Base-by-base conservation (phyloP, 208 protist species). In the Acanthamoeba sp. region DNA sequence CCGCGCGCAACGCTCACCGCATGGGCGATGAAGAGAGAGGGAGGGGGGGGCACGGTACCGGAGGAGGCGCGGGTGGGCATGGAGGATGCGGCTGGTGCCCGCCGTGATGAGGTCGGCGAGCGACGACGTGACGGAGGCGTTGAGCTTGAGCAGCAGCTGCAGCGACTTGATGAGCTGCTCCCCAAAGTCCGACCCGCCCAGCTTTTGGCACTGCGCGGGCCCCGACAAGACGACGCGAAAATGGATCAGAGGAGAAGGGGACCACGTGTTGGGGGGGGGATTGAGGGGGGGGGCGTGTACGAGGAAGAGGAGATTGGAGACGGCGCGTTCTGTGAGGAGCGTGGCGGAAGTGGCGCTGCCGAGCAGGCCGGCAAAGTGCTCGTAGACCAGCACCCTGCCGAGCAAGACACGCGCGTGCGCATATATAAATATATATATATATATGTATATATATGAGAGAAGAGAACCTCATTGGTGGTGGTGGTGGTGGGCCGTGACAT, bases 371-470 rank as follows among this genome's bases (percentile, higher is more conserved):
- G 88, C 27, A 78, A 93, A 93, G 59, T 93, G 88, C n/a, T 93
- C 88, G 34, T 93, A 93, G 20, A 93, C 88, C 5, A 93, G 40
- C n/a, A 93, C 57, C 84, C 84, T 91, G 34, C n/a, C n/a, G n/a
- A n/a, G n/a, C n/a, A n/a, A n/a, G n/a, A n/a, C n/a, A n/a, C n/a
- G n/a, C n/a, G n/a, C n/a, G n/a, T n/a, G n/a, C n/a, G n/a, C n/a
- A n/a, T n/a, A n/a, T n/a, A n/a, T n/a, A n/a, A n/a, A n/a, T n/a
- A n/a, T n/a, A n/a, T n/a, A n/a, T n/a, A n/a, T n/a, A n/a, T n/a
- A n/a, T n/a, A n/a, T n/a, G n/a, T n/a, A n/a, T n/a, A n/a, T n/a
- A n/a, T n/a, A n/a, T n/a, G n/a, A n/a, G n/a, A n/a, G n/a, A n/a
- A n/a, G n/a, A n/a, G n/a, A n/a, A n/a, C n/a, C n/a, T n/a, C n/a